These are phyloP conservation scores for Atkinsonella texensis DNA, from an alignment of 2,329 filamentous ascomycete species.

Conservation along the genomic window DNA sequence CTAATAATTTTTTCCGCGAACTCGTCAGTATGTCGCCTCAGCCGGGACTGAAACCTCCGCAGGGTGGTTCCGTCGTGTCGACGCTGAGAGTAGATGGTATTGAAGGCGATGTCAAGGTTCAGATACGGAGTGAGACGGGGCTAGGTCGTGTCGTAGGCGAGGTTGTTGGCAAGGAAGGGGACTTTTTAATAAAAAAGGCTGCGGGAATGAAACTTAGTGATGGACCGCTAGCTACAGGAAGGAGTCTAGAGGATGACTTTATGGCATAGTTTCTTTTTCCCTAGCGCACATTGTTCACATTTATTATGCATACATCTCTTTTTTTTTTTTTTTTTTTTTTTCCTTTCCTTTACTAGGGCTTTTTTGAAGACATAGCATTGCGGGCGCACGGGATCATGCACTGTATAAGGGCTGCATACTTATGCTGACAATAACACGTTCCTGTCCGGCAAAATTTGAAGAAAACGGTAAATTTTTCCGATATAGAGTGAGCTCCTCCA, in stretches of 20 bases:
- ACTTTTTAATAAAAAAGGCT: conserved; percentile 33
- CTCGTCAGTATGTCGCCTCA: conserved; percentile 37
- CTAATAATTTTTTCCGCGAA: conserved; percentile 58
- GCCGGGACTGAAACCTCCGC: conserved; percentile 24
- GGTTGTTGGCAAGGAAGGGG: conserved; percentile 1
- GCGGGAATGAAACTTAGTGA: conserved; percentile 27
- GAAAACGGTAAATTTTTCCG: no score
- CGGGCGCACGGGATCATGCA: no score
- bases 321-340: not conserved
- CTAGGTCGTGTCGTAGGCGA: conserved; percentile 3
- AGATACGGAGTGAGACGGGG: conserved; percentile 29
- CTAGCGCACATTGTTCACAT: no score
- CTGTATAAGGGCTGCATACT: no score
- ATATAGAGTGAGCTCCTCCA: no score
- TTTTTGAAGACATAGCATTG: no score
- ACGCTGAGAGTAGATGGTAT: conserved; percentile 43
- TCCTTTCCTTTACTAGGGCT: not conserved
- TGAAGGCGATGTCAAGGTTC: conserved; percentile 43
- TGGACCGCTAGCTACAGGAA: conserved; percentile 4
- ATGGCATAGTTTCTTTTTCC: conserved; percentile 22
- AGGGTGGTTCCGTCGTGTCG: conserved; percentile 24
- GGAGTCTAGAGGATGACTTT: conserved; percentile 31
- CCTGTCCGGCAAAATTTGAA: no score
- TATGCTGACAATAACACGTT: no score
- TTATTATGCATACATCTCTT: not conserved